phyloP scores from a whole-genome alignment of 352 stramenopile species.

The Pythium grandisporangium region DNA sequence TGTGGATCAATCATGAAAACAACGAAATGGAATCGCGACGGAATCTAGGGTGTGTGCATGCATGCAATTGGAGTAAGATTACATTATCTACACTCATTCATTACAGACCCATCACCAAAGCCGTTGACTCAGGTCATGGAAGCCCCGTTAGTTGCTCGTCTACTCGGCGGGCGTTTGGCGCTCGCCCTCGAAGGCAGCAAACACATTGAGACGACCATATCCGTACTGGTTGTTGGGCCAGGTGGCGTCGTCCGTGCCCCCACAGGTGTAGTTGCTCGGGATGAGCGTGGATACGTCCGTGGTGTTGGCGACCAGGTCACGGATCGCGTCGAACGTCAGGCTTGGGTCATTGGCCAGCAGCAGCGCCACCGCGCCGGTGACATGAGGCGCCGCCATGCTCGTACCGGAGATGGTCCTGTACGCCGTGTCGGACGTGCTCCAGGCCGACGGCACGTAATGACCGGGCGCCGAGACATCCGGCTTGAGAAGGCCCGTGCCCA shows the following conservation, averaged over 20 bases:
- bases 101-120: too few species aligned
- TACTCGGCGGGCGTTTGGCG: neutral
- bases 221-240: conserved; percentile 28
- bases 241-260: conserved; percentile 2
- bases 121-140: too few species aligned
- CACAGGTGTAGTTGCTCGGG: conserved; percentile 4
- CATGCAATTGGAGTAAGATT: too few species aligned
- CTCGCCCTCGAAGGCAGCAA: conserved; percentile 2
- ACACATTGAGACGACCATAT: conserved; percentile 18
- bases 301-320: conserved; percentile 2
- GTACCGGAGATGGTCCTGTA: conserved; percentile 19
- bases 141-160: too few species aligned
- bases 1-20: too few species aligned
- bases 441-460: conserved; percentile 8
- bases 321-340: conserved; percentile 16
- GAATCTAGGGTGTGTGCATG: too few species aligned
- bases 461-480: conserved; percentile 22
- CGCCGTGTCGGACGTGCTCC: conserved; percentile 8
- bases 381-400: conserved; percentile 23
- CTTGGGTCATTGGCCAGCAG: conserved; percentile 13
- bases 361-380: conserved; percentile 17
- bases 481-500: conserved; percentile 9
- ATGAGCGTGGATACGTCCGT: conserved; percentile 1
- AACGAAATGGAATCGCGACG: too few species aligned
- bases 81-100: too few species aligned